Conservation (phyloP, 768 basidiomycete species). For the Termitomyces sp. region DNA sequence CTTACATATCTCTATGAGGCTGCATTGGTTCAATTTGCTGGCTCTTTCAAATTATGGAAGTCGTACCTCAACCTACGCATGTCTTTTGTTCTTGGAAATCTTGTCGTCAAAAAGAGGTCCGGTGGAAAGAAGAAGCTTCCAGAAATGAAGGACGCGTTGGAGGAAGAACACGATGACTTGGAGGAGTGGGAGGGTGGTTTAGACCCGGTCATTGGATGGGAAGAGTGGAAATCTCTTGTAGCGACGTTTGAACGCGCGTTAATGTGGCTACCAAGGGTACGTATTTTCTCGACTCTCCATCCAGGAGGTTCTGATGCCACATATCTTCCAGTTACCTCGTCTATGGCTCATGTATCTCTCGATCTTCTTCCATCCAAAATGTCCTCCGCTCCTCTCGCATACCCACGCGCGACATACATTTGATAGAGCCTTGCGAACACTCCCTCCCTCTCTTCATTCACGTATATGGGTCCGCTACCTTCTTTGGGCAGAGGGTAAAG, state of each 20-base stretch:
- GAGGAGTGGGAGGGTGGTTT: conserved; percentile 85
- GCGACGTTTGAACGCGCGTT: conserved; percentile 89
- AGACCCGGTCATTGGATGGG: conserved; percentile 88
- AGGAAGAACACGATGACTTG: conserved; percentile 74
- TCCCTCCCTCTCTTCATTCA: conserved; percentile 87
- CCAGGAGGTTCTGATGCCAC: neutral
- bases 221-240: conserved; percentile 89
- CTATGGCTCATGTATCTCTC: conserved; percentile 93
- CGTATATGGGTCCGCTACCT: conserved; percentile 93
- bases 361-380: conserved; percentile 83
- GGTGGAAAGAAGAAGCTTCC: conserved; percentile 91
- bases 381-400: conserved; percentile 77
- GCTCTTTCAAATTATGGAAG: conserved; percentile 94
- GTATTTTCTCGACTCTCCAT: conserved; percentile 14
- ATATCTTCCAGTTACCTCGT: conserved; percentile 66
- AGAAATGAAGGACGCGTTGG: conserved; percentile 84
- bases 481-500: conserved; percentile 81
- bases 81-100: conserved; percentile 80
- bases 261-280: conserved; percentile 89
- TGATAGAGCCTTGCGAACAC: conserved; percentile 89
- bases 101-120: conserved; percentile 63
- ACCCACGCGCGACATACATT: conserved; percentile 93
- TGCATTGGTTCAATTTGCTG: conserved; percentile 81
- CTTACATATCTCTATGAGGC: conserved; percentile 92
- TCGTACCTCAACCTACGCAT: conserved; percentile 82